phyloP scores from a whole-genome alignment of 305 asterid genomes.

The Caryopteris hybrid region DNA sequence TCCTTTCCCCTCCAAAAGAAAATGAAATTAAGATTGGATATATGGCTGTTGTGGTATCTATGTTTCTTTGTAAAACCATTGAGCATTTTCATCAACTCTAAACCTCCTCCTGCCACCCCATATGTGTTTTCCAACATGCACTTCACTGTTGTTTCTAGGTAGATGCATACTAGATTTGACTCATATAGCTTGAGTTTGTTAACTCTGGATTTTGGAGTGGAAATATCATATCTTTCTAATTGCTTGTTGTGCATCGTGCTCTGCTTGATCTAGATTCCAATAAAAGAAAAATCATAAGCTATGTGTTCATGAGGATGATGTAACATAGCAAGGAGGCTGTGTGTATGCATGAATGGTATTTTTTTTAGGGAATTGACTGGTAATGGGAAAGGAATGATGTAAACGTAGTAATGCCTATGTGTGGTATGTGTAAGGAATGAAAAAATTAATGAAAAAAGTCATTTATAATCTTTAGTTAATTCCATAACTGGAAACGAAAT shows the following conservation, averaged over 20 bases:
- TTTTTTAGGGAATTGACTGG: not conserved
- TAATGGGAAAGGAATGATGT: not conserved
- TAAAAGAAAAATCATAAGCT: not conserved
- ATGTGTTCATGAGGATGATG: not conserved
- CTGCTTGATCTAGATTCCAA: not conserved
- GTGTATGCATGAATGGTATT: not conserved
- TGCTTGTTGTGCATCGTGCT: not conserved
- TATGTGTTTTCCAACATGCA: not conserved
- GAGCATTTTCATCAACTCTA: not conserved
- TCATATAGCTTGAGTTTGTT: not conserved
- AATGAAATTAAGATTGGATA: not conserved
- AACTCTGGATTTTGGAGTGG: not conserved
- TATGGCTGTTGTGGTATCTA: not conserved
- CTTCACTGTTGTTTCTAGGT: not conserved
- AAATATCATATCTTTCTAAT: not conserved
- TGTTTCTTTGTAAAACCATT: not conserved
- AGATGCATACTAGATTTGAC: not conserved
- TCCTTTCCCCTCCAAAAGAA: not conserved
- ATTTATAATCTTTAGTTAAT: not conserved
- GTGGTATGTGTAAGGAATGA: not conserved
- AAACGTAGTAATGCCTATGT: not conserved
- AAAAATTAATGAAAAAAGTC: not conserved
- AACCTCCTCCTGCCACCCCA: not conserved
- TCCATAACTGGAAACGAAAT: not conserved
- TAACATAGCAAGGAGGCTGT: not conserved